A percentile compares a stretch with the other conserved stretches of the same genome.
Conservation (phyloP, 345 rosid genomes). For the Zanthoxylum bungeanum region DNA sequence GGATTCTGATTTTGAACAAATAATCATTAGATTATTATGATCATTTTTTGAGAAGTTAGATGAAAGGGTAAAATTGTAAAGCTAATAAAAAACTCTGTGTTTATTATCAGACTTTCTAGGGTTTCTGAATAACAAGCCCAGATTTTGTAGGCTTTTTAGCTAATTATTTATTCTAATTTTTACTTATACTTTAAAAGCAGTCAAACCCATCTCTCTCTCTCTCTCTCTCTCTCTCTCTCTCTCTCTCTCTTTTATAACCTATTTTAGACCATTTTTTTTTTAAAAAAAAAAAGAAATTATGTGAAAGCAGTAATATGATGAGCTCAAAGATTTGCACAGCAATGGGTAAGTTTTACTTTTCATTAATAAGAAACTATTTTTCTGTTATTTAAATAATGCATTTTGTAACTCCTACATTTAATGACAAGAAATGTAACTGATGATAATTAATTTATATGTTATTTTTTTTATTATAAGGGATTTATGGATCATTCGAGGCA, state of each 20-base stretch:
- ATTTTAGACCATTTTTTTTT: not conserved
- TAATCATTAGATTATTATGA: not conserved
- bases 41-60: too few relatives aligned
- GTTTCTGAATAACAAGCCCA: not conserved
- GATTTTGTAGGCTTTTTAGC: not conserved
- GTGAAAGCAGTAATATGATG: not conserved
- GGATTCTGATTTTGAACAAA: not conserved
- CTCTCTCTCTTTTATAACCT: not conserved
- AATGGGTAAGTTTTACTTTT: not conserved
- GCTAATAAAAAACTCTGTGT: not conserved
- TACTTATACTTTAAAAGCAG: not conserved
- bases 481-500: constrained; percentile 2
- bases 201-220: not conserved
- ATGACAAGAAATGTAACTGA: constrained; percentile 3
- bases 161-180: not conserved
- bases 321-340: not conserved
- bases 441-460: not conserved
- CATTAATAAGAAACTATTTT: not conserved
- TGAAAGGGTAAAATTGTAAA: too few relatives aligned
- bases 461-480: not conserved
- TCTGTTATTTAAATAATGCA: not conserved
- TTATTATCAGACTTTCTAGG: not conserved
- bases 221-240: not conserved
- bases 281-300: too few relatives aligned
- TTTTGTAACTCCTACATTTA: not conserved